Percentiles rank a stretch among this genome's conserved stretches.
phyloP scores from a whole-genome alignment of 352 stramenopile species.

The Globisporangium nagaii region DNA sequence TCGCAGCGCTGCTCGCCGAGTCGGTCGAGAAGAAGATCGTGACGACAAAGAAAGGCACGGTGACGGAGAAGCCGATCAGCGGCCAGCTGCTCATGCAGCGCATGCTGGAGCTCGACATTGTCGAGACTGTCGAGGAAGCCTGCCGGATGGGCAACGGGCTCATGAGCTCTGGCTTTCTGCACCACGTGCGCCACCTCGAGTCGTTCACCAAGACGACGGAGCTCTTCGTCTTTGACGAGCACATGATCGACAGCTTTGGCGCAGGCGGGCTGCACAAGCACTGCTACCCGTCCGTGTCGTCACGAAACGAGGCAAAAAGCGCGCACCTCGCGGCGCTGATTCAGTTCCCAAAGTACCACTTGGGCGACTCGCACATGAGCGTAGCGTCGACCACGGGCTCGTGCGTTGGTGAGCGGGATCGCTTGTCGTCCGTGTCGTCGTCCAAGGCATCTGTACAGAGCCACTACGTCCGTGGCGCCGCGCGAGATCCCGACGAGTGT shows the following conservation, averaged over 20 bases:
- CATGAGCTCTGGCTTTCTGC: constrained; percentile 60
- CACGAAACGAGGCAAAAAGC: background rate
- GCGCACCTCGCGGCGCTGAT: constrained; percentile 5
- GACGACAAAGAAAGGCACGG: constrained; percentile 18
- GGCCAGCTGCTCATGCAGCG: constrained; percentile 52
- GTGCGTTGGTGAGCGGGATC: background rate
- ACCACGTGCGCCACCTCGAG: constrained; percentile 42
- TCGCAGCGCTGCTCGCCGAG: constrained; percentile 28
- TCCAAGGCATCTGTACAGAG: constrained; percentile 18
- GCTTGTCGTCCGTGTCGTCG: constrained; percentile 21
- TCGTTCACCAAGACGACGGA: constrained; percentile 44
- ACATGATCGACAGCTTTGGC: constrained; percentile 17
- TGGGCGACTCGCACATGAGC: constrained; percentile 3
- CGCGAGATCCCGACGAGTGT: constrained; percentile 21
- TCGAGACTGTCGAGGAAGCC: constrained; percentile 40
- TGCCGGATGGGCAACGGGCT: constrained; percentile 52
- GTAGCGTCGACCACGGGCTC: background rate
- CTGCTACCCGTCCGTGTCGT: constrained; percentile 2
- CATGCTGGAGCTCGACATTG: constrained; percentile 55
- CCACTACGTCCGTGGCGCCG: constrained; percentile 11
- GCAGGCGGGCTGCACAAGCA: constrained; percentile 13
- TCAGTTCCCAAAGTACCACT: constrained; percentile 1
- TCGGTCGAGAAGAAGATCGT: constrained; percentile 23
- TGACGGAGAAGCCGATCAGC: constrained; percentile 22
- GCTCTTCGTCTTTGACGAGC: constrained; percentile 46